These are phyloP conservation scores for Phlebiopsis flavidoalba DNA, from an alignment of 768 basidiomycete species.

Conservation along the genomic window DNA sequence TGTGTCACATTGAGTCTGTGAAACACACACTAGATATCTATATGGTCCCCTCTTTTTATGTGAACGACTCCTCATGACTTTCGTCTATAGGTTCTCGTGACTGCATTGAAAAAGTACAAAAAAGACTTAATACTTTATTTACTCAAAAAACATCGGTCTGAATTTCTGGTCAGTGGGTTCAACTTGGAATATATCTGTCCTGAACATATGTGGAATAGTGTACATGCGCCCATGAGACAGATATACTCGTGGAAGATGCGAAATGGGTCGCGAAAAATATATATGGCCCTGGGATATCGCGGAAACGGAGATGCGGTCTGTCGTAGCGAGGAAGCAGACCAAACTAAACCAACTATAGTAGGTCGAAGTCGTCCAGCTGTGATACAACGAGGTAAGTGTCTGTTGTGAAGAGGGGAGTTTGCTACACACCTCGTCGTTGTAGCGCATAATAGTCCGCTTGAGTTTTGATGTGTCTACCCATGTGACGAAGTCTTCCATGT, in stretches of 20 bases:
- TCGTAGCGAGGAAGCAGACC: neutral
- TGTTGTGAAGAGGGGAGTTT: neutral
- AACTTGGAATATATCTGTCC: neutral
- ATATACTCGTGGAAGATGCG: neutral
- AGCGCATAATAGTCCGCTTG: conserved; percentile 90
- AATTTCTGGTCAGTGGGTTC: neutral
- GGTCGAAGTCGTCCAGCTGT: conserved; percentile 92
- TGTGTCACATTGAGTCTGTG: neutral
- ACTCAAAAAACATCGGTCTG: neutral
- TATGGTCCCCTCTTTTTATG: neutral
- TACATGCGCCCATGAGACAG: neutral
- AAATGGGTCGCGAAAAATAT: neutral
- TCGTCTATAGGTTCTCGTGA: neutral
- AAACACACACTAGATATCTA: neutral
- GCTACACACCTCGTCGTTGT: conserved; percentile 85
- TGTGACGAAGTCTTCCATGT: conserved; percentile 99
- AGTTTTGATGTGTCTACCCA: conserved; percentile 98
- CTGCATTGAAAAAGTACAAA: neutral
- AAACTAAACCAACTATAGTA: conserved; percentile 41
- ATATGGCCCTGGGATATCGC: neutral
- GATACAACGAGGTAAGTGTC: neutral
- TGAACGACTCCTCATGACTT: neutral
- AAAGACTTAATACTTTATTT: neutral
- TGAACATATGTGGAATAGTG: neutral
- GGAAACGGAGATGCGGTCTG: neutral